Percentiles rank a stretch among this genome's conserved stretches.
Evolutionary conservation across 495 filamentous ascomycete genomes (phyloP).

Genomic region (Neurospora discreta): DNA sequence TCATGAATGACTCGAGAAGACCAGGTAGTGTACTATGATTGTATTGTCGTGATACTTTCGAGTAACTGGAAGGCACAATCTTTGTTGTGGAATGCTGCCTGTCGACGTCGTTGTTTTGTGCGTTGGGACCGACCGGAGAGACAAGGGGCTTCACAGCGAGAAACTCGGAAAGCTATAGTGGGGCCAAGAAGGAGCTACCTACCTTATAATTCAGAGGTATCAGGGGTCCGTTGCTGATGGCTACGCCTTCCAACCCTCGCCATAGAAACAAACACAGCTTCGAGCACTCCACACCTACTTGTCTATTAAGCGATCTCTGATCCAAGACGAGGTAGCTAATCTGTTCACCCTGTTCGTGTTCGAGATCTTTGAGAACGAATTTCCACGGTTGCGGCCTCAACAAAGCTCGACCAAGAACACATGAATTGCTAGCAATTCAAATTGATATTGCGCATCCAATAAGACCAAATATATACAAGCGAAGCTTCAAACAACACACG

Average conservation of each 20-base stretch:
- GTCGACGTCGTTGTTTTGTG: neutral
- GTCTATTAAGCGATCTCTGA: too few species aligned
- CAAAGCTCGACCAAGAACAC: neutral
- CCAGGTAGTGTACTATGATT: neutral
- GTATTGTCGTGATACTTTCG: neutral
- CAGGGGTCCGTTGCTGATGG: too few species aligned
- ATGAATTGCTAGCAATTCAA: neutral
- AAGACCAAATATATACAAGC: neutral
- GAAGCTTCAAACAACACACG: neutral
- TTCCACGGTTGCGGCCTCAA: too few species aligned
- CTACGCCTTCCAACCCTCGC: neutral
- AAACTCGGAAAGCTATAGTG: neutral
- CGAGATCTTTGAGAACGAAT: too few species aligned
- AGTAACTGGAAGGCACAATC: neutral
- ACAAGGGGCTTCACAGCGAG: neutral
- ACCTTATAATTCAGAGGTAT: too few species aligned
- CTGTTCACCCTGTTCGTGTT: too few species aligned
- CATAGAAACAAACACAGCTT: neutral
- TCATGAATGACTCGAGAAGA: neutral
- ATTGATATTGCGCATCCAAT: neutral
- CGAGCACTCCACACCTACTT: too few species aligned
- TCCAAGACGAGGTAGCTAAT: too few species aligned
- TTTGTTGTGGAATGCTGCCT: too few species aligned
- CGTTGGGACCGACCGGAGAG: neutral
- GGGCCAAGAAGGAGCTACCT: neutral